Evolutionary conservation across 257 asterid genomes (phyloP).

Genomic region (Solanum virginianum): DNA sequence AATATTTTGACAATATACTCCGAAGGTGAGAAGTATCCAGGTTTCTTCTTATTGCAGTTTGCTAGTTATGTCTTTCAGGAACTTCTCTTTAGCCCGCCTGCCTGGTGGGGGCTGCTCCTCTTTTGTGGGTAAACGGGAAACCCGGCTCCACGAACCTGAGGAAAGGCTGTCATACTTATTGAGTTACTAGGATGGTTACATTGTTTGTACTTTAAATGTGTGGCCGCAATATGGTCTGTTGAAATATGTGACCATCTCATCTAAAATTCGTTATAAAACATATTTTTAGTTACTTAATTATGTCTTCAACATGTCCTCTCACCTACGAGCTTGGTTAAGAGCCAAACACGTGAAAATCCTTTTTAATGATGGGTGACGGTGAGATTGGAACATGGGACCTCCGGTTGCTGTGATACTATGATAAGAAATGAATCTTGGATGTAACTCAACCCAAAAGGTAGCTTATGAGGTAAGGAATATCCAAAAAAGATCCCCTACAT

Average conservation of each 20-base stretch:
- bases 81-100: neutral
- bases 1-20: constrained; percentile 79
- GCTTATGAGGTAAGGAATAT: neutral
- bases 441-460: neutral
- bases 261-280: neutral
- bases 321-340: neutral
- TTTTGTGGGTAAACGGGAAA: no score
- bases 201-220: neutral
- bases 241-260: neutral
- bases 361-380: neutral
- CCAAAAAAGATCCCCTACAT: neutral
- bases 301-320: neutral
- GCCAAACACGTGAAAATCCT: neutral
- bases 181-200: neutral
- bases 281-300: neutral
- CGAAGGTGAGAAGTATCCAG: constrained; percentile 42
- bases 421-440: neutral
- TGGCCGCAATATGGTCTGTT: neutral
- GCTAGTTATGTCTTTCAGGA: neutral
- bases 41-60: neutral
- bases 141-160: no score
- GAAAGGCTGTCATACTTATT: neutral
- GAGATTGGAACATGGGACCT: neutral
- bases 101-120: no score
- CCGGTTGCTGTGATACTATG: neutral